Evolutionary conservation across 306 rosid species (phyloP).

Genomic region (Dalbergia oliveri): DNA sequence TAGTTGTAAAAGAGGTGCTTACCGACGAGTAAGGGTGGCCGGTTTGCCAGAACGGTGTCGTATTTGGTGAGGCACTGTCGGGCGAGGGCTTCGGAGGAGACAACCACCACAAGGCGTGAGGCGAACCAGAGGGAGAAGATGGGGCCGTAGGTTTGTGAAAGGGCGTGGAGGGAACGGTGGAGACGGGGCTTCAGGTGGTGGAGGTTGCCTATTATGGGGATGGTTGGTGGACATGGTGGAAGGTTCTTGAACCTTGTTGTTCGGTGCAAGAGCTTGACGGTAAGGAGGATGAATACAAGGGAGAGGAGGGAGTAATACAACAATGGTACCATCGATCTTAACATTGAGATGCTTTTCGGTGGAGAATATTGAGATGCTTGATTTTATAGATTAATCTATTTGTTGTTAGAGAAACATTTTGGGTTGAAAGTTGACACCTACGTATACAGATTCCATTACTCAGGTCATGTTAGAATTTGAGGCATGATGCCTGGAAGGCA

Average conservation of each 20-base stretch:
- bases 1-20: slow-evolving; percentile 54
- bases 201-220: slow-evolving; percentile 62
- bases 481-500: too few species aligned
- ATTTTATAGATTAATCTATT: too few species aligned
- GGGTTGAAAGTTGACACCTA: too few species aligned
- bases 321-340: neutral
- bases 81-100: slow-evolving; percentile 44
- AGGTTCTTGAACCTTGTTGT: neutral
- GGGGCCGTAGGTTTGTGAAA: slow-evolving; percentile 49
- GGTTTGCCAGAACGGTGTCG: slow-evolving; percentile 57
- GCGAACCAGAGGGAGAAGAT: slow-evolving; percentile 18
- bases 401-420: too few species aligned
- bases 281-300: neutral
- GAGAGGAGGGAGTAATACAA: neutral
- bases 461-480: too few species aligned
- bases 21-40: slow-evolving; percentile 39
- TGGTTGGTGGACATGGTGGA: slow-evolving; percentile 57
- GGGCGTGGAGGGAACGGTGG: slow-evolving; percentile 43
- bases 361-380: too few species aligned
- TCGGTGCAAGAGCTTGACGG: neutral
- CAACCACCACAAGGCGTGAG: slow-evolving; percentile 37
- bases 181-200: slow-evolving; percentile 44
- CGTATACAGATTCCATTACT: too few species aligned
- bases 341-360: too few species aligned
- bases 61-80: slow-evolving; percentile 58